These are phyloP conservation scores for Calonectria pauciramosa DNA, from an alignment of 2,329 filamentous ascomycete genomes.

Conservation along the genomic window DNA sequence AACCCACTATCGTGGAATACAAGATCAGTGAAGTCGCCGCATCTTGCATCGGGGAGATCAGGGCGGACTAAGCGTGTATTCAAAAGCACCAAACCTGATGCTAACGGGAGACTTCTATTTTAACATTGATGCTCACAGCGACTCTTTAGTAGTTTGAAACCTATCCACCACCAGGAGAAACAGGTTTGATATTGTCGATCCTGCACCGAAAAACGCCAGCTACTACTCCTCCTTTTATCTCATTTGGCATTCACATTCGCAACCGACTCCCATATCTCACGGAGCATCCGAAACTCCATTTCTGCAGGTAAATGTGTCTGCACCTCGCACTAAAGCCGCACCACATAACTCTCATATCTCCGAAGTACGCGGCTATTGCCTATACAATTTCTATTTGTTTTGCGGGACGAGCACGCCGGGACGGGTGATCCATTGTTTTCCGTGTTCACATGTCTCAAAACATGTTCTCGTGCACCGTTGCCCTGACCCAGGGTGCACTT, in stretches of 20 bases:
- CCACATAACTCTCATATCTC: constrained; percentile 33
- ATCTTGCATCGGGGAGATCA: constrained; percentile 33
- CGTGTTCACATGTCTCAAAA: constrained; percentile 21
- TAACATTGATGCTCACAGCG: constrained; percentile 10
- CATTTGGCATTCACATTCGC: constrained; percentile 23
- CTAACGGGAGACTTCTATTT: constrained; percentile 5
- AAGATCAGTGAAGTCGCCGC: constrained; percentile 57
- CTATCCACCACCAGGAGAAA: constrained; percentile 36
- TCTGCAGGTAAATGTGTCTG: constrained; percentile 40
- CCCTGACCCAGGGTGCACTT: constrained; percentile 25
- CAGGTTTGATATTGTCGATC: constrained; percentile 33
- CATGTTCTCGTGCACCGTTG: constrained; percentile 28
- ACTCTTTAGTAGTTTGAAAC: constrained; percentile 36
- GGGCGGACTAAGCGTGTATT: constrained; percentile 16
- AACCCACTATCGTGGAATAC: constrained; percentile 55
- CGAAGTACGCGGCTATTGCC: constrained; percentile 35
- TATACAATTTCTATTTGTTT: constrained; percentile 37
- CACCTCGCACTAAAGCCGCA: constrained; percentile 27
- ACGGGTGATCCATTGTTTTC: constrained; percentile 24
- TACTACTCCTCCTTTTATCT: constrained; percentile 21
- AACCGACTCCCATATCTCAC: constrained; percentile 33
- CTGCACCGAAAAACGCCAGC: constrained; percentile 29
- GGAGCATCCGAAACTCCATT: constrained; percentile 39
- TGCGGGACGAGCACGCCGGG: constrained; percentile 22
- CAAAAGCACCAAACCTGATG: background rate